phyloP scores from a whole-genome alignment of 1,284 basidiomycete species.

The Rhodotorula sp. region DNA sequence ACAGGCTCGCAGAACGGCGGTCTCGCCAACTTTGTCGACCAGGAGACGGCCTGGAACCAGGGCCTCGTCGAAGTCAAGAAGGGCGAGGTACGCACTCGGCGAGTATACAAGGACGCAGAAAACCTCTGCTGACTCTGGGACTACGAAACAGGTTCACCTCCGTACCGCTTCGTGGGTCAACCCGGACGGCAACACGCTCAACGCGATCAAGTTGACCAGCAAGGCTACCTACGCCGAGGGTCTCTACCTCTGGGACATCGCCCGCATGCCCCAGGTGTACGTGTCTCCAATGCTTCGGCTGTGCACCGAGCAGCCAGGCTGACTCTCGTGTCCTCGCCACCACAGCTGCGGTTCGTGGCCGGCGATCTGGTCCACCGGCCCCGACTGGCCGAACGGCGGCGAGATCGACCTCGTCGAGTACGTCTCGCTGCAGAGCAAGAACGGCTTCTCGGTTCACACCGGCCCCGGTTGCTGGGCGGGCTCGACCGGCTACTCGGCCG shows the following conservation, averaged over 20 bases:
- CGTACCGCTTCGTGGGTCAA: conserved; percentile 9
- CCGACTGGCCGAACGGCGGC: conserved; percentile 24
- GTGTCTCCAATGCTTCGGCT: not conserved
- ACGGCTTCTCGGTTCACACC: conserved; percentile 26
- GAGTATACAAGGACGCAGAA: not conserved
- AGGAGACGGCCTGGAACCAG: conserved; percentile 2
- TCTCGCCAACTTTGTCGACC: conserved; percentile 20
- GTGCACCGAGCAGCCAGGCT: not conserved
- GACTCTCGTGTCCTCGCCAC: not conserved
- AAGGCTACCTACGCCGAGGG: conserved; percentile 24
- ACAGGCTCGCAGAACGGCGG: conserved; percentile 13
- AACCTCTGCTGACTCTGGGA: not conserved
- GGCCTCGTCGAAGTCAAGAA: conserved; percentile 23
- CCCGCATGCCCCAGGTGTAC: conserved; percentile 22
- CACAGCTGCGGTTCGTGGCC: conserved; percentile 13
- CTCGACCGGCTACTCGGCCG: conserved; percentile 20
- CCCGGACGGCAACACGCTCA: not conserved
- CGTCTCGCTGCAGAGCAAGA: conserved; percentile 19
- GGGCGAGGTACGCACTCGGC: not conserved
- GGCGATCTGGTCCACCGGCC: conserved; percentile 21
- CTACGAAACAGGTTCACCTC: conserved; percentile 4
- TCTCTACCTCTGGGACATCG: conserved; percentile 25
- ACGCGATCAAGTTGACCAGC: conserved; percentile 15
- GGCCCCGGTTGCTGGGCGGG: conserved; percentile 27
- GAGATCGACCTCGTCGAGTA: conserved; percentile 29